phyloP scores from a whole-genome alignment of 768 basidiomycete genomes.

The Dentipellis fragilis region DNA sequence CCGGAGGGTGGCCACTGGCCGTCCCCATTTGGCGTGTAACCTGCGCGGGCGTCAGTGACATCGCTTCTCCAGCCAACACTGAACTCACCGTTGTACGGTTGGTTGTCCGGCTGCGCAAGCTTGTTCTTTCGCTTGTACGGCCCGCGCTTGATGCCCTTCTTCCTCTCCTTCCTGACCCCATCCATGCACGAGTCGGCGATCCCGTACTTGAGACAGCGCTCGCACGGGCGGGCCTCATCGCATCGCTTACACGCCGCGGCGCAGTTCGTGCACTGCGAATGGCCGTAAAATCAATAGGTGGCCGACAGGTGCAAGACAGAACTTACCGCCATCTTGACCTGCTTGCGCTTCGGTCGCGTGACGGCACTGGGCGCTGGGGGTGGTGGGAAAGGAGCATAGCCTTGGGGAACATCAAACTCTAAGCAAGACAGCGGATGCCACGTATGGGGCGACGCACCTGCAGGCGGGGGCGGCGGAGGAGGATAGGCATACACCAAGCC shows the following conservation, averaged over 20 bases:
- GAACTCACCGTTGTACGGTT: constrained; percentile 16
- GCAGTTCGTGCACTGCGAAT: constrained; percentile 41
- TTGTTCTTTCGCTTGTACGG: constrained; percentile 48
- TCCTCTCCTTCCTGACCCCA: constrained; percentile 54
- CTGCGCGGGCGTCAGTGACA: constrained; percentile 1
- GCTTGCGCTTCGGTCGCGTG: constrained; percentile 36
- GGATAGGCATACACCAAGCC: constrained; percentile 17
- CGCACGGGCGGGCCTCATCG: constrained; percentile 51
- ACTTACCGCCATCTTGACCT: constrained; percentile 51
- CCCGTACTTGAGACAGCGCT: constrained; percentile 55
- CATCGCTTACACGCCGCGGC: constrained; percentile 49
- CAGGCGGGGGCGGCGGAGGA: constrained; percentile 13
- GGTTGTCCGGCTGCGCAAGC: constrained; percentile 11
- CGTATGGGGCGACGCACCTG: constrained; percentile 3
- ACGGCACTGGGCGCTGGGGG: constrained; percentile 17
- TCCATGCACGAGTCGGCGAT: constrained; percentile 47
- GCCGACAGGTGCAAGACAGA: background rate
- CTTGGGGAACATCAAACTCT: background rate
- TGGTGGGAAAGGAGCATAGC: constrained; percentile 15
- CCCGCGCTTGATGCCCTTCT: constrained; percentile 48
- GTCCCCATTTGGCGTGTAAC: constrained; percentile 19
- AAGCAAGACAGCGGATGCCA: background rate
- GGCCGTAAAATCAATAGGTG: background rate
- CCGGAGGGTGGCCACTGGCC: constrained; percentile 20
- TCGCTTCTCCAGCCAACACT: no score